Percentiles rank a stretch among this genome's conserved stretches.
phyloP scores from a whole-genome alignment of 2,329 filamentous ascomycete species.

The Ascochyta viciae-villosae region DNA sequence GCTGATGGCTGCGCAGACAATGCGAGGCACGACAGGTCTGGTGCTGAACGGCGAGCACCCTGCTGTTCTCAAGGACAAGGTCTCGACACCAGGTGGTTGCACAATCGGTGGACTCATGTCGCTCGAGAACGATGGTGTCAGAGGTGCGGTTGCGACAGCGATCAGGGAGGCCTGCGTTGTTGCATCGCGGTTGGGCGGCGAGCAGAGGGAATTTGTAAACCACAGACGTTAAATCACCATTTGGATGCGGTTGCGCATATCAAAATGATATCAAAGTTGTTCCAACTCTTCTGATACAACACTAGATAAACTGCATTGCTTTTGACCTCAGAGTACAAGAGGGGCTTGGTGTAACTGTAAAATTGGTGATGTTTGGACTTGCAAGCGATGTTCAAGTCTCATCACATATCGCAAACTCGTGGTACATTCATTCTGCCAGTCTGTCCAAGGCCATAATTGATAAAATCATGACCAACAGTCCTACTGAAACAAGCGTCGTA shows the following conservation, averaged over 20 bases:
- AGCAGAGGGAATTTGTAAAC: constrained; percentile 55
- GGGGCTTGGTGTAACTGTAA: too few species aligned
- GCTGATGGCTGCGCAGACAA: constrained; percentile 79
- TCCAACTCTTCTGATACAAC: too few species aligned
- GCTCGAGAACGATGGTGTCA: constrained; percentile 74
- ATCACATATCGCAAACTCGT: too few species aligned
- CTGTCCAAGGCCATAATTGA: constrained; percentile 82
- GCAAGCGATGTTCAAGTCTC: too few species aligned
- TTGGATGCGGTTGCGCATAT: not conserved
- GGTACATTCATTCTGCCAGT: constrained; percentile 49
- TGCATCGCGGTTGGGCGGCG: constrained; percentile 69
- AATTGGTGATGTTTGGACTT: too few species aligned
- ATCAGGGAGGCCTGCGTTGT: constrained; percentile 75
- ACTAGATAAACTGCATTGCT: too few species aligned
- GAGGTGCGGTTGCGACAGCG: constrained; percentile 71
- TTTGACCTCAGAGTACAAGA: too few species aligned
- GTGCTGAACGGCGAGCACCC: constrained; percentile 77
- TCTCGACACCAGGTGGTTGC: constrained; percentile 79
- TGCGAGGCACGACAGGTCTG: constrained; percentile 74
- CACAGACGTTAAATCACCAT: constrained; percentile 44
- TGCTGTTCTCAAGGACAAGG: constrained; percentile 75
- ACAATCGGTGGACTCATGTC: constrained; percentile 77
- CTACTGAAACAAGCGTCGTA: constrained; percentile 92
- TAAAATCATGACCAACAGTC: constrained; percentile 92
- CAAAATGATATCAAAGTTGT: not conserved